Evolutionary conservation across 495 filamentous ascomycete genomes (phyloP), one percentile per base, ranked within the genome.

Genomic region (Penicillium simplicissimum): DNA sequence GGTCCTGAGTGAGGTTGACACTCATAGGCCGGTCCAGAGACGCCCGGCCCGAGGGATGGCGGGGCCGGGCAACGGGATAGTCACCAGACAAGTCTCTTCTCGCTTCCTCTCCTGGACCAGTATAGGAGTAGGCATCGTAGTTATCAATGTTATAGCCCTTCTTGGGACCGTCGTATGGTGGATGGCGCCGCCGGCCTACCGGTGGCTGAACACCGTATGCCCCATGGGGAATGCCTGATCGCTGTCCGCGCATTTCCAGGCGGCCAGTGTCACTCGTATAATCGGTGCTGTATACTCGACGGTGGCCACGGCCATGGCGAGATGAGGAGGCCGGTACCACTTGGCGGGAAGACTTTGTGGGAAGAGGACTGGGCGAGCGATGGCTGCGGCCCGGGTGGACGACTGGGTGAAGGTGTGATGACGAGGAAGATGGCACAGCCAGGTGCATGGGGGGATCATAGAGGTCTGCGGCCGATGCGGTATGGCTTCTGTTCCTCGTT

Each of bases 21-120:
- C 86, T 90, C 25, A 84, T 74, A 14, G 88, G 88, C 63, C 87
- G 82, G 51, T 87, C 84, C 8, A 77, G 63, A 5, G 76, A 75
- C 38, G 80, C 67, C 61, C 83, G 85, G 14, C 82, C 80, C 15
- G 77, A 68, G 35, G 82, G 79, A 40, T 73, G 76, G 52, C 77
- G 75, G 53, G 73, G 71, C 58, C 80, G 72, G 58, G 75, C 72
- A 73, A 52, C 15, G 31, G 78, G 70, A 74, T 85, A 78, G 60
- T 92, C 89, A 48, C 86, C 85, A 42, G 89, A 81, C 36, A 86
- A 88, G 52, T 90, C 77, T 60, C 91, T 88, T 62, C 84, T 80
- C 9, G 51, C 51, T 53, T 53, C 51, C 21, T 53, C 51, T n/a
- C 51, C 51, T 6, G 87, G 84, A 28, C 84, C 88, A 5, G 88